Evolutionary conservation across 441 rosid genomes (phyloP).

Genomic region (Flueggea neowawraea): DNA sequence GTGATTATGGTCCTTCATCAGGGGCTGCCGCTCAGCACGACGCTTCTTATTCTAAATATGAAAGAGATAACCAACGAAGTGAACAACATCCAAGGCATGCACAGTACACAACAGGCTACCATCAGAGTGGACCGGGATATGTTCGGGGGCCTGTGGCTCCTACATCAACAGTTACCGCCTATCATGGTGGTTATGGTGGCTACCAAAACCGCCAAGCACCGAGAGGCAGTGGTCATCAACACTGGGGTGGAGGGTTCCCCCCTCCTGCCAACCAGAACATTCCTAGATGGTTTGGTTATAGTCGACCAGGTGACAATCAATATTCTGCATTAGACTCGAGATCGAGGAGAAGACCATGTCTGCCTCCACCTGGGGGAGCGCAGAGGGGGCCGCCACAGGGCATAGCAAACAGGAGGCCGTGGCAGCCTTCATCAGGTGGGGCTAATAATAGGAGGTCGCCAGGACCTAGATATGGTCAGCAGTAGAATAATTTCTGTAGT

Average conservation of each 20-base stretch:
- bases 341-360: constrained; percentile 8
- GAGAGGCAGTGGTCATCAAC: constrained; percentile 26
- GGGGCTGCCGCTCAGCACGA: constrained; percentile 13
- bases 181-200: constrained; percentile 24
- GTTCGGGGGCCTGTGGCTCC: constrained; percentile 17
- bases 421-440: constrained; percentile 1
- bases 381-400: constrained; percentile 3
- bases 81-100: constrained; percentile 18
- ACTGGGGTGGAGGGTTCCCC: constrained; percentile 29
- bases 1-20: constrained; percentile 16
- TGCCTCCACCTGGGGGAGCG: background rate
- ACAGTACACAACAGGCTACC: constrained; percentile 16
- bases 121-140: constrained; percentile 30
- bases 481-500: background rate
- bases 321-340: constrained; percentile 36
- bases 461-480: constrained; percentile 20
- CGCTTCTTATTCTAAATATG: constrained; percentile 21
- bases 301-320: constrained; percentile 34
- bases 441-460: constrained; percentile 16
- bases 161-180: constrained; percentile 4
- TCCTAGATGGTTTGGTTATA: constrained; percentile 31
- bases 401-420: constrained; percentile 15
- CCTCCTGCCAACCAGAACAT: constrained; percentile 31
- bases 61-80: constrained; percentile 18
- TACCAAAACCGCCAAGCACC: constrained; percentile 31